A percentile compares a stretch with the other conserved stretches of the same genome.
Evolutionary conservation across 192 early-diverging fungal species (phyloP).

Genomic region (Coemansia sp.): DNA sequence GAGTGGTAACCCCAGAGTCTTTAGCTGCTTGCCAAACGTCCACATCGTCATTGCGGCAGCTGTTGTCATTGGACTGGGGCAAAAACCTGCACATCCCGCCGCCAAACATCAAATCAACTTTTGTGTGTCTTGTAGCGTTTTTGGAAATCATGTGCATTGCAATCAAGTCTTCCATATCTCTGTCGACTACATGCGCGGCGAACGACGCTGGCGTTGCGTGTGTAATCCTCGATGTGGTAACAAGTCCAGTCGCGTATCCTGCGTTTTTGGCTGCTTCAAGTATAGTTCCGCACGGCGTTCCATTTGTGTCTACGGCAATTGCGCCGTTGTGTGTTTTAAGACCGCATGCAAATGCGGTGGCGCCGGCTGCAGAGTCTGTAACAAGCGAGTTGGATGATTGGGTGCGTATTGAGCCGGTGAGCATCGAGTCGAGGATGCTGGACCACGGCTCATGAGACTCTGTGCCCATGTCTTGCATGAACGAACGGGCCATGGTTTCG

Average conservation of each 20-base stretch:
- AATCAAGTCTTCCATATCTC: slow-evolving; percentile 59
- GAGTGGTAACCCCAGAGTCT: slow-evolving; percentile 4
- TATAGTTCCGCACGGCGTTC: slow-evolving; percentile 58
- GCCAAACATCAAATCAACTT: slow-evolving; percentile 58
- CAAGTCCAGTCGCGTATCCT: slow-evolving; percentile 56
- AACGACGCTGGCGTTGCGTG: slow-evolving; percentile 64
- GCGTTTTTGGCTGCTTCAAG: slow-evolving; percentile 59
- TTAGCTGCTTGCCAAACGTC: slow-evolving; percentile 43
- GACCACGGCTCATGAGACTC: slow-evolving; percentile 2
- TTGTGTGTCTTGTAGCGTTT: slow-evolving; percentile 15
- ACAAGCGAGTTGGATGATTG: slow-evolving; percentile 53
- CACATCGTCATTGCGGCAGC: slow-evolving; percentile 48
- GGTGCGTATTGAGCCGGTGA: slow-evolving; percentile 56
- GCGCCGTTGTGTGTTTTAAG: slow-evolving; percentile 59
- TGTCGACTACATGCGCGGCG: slow-evolving; percentile 54
- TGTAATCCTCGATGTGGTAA: slow-evolving; percentile 61
- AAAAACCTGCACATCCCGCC: slow-evolving; percentile 56
- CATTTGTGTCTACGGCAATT: slow-evolving; percentile 48
- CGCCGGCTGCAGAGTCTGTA: slow-evolving; percentile 64
- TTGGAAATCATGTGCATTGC: slow-evolving; percentile 55
- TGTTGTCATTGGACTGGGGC: slow-evolving; percentile 18
- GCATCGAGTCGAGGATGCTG: slow-evolving; percentile 52
- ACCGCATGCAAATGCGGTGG: slow-evolving; percentile 60
- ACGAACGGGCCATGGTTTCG: slow-evolving; percentile 58
- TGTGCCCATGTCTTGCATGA: slow-evolving; percentile 12